These are phyloP conservation scores for Fusarium secorum DNA, from an alignment of 2,329 filamentous ascomycete species.

Conservation along the genomic window DNA sequence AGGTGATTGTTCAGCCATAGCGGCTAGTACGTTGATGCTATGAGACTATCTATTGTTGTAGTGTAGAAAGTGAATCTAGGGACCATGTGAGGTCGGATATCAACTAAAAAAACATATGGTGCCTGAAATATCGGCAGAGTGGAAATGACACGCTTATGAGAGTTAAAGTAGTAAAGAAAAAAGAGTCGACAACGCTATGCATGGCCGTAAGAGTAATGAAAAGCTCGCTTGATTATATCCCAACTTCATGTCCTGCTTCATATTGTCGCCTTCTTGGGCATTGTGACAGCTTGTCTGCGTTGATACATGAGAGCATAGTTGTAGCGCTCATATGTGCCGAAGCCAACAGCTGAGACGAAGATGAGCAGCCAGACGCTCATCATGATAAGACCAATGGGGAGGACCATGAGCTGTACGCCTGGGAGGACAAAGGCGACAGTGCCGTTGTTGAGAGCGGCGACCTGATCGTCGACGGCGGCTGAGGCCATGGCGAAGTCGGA, in stretches of 20 bases:
- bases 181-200: constrained; percentile 32
- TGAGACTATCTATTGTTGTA: constrained; percentile 24
- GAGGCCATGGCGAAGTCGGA: constrained; percentile 60
- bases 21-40: constrained; percentile 24
- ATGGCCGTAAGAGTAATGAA: constrained; percentile 26
- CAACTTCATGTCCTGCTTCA: neutral
- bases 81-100: constrained; percentile 36
- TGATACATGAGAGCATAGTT: constrained; percentile 71
- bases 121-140: constrained; percentile 32
- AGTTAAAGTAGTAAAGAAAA: constrained; percentile 21
- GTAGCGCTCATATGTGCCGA: constrained; percentile 72
- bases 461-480: constrained; percentile 58
- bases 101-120: constrained; percentile 32
- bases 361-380: constrained; percentile 68
- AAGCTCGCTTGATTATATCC: constrained; percentile 19
- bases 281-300: constrained; percentile 43
- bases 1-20: constrained; percentile 9
- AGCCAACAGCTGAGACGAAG: constrained; percentile 64
- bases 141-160: constrained; percentile 31
- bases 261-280: constrained; percentile 29
- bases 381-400: constrained; percentile 74
- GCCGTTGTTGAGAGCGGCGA: constrained; percentile 56
- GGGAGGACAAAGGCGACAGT: constrained; percentile 73
- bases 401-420: constrained; percentile 71
- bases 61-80: constrained; percentile 29